phyloP scores from a whole-genome alignment of 1,139 yeast genomes.

The Saccharomycopsis hybrid region DNA sequence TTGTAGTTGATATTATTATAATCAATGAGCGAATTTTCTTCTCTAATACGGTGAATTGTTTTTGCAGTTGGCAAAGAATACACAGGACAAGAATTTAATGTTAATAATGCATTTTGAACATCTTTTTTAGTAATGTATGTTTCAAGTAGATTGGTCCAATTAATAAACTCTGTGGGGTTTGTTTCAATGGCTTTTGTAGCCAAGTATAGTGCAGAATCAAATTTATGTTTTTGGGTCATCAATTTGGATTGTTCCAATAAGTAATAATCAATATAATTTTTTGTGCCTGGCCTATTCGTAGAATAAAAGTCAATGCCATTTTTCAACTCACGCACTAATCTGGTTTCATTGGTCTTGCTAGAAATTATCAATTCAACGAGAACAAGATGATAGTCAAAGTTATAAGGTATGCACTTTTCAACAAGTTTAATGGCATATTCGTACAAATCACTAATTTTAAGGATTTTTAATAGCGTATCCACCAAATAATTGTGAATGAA shows the following conservation, averaged over 20 bases:
- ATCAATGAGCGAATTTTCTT: constrained; percentile 32
- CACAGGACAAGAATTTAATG: constrained; percentile 80
- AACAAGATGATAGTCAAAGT: constrained; percentile 26
- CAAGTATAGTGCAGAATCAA: constrained; percentile 66
- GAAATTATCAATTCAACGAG: constrained; percentile 10
- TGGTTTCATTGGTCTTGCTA: constrained; percentile 10
- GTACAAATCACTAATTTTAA: constrained; percentile 59
- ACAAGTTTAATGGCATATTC: constrained; percentile 53
- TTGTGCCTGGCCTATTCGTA: not conserved
- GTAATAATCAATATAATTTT: constrained; percentile 34
- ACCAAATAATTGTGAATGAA: constrained; percentile 66
- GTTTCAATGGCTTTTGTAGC: constrained; percentile 73
- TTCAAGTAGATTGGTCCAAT: constrained; percentile 75
- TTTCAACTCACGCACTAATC: constrained; percentile 14
- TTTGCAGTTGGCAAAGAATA: constrained; percentile 18
- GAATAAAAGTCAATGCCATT: constrained; percentile 13
- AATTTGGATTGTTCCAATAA: constrained; percentile 58
- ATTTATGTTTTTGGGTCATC: constrained; percentile 56
- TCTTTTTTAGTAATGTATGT: constrained; percentile 67
- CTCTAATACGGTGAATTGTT: constrained; percentile 19
- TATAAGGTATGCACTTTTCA: constrained; percentile 34
- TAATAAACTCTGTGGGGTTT: constrained; percentile 76
- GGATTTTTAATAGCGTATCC: constrained; percentile 61
- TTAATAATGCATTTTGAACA: constrained; percentile 68
- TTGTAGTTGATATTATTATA: constrained; percentile 33